phyloP scores from a whole-genome alignment of 2,329 filamentous ascomycete genomes.

The Metarhizium anisopliae region DNA sequence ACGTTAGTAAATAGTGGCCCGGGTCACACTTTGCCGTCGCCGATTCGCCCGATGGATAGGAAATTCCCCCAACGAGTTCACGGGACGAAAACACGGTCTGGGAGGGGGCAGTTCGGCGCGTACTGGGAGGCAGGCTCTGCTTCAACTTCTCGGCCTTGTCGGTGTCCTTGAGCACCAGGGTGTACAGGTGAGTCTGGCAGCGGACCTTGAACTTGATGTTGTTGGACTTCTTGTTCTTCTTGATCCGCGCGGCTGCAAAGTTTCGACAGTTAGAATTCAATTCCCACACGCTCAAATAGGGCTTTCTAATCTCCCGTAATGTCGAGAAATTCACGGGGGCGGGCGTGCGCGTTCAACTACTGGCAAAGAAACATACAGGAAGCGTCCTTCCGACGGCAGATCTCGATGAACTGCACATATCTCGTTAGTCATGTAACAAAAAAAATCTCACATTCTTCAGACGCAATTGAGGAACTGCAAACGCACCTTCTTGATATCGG shows the following conservation, averaged over 20 bases:
- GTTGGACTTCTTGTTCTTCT: constrained; percentile 86
- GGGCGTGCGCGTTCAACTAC: constrained; percentile 3
- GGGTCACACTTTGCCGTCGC: background rate
- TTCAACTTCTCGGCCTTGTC: constrained; percentile 99
- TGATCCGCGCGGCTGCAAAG: constrained; percentile 70
- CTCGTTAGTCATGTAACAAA: background rate
- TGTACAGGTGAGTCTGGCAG: constrained; percentile 94
- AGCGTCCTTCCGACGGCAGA: constrained; percentile 99
- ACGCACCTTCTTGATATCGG: constrained; percentile 82
- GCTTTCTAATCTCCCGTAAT: constrained; percentile 3
- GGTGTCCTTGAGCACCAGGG: constrained; percentile 93
- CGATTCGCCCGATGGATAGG: background rate
- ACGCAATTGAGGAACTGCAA: background rate
- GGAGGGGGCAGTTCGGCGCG: constrained; percentile 36
- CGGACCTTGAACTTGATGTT: constrained; percentile 99
- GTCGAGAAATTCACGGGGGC: background rate
- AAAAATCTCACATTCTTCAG: background rate
- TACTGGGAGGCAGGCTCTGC: constrained; percentile 97
- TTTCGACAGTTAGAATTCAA: constrained; percentile 19
- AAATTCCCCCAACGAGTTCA: background rate
- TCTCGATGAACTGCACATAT: constrained; percentile 84
- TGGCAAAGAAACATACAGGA: constrained; percentile 65
- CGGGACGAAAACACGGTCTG: too few species aligned
- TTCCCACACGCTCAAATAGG: background rate
- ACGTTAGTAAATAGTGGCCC: background rate